Percentiles rank a stretch among this genome's conserved stretches.
Evolutionary conservation across 31 red algal genomes (phyloP).

Genomic region (Odonthalia washingtoniensis): DNA sequence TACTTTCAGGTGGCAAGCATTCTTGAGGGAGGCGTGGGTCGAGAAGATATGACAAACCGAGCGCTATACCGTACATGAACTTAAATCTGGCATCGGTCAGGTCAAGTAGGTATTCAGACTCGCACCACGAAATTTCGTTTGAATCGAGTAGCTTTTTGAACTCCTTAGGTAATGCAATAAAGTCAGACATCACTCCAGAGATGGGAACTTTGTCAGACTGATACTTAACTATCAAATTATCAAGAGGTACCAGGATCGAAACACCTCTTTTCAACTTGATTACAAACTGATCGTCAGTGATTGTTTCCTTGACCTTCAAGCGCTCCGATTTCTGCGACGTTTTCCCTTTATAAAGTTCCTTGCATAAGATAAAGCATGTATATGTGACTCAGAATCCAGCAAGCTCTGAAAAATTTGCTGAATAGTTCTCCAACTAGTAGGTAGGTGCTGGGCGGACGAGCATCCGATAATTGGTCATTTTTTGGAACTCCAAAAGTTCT

Average conservation of each 20-base stretch:
- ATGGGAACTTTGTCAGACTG: no score
- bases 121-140: not conserved
- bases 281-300: no score
- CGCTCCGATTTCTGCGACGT: not conserved
- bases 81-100: not conserved
- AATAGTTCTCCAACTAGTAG: not conserved
- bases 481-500: not conserved
- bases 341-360: not conserved
- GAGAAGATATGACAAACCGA: not conserved
- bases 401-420: not conserved
- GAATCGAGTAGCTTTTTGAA: not conserved
- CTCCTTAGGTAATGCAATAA: not conserved
- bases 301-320: not conserved
- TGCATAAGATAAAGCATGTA: not conserved
- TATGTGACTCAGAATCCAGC: not conserved
- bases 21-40: not conserved
- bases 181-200: not conserved
- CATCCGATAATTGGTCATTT: not conserved
- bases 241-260: not conserved
- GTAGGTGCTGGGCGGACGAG: not conserved
- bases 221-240: not conserved
- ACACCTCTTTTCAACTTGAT: not conserved
- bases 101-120: not conserved
- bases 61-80: not conserved
- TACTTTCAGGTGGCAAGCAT: not conserved